Evolutionary conservation across 371 early-diverging fungal genomes (phyloP), one percentile per base, ranked within the genome.

Genomic region (Neoconidiobolus thromboides): DNA sequence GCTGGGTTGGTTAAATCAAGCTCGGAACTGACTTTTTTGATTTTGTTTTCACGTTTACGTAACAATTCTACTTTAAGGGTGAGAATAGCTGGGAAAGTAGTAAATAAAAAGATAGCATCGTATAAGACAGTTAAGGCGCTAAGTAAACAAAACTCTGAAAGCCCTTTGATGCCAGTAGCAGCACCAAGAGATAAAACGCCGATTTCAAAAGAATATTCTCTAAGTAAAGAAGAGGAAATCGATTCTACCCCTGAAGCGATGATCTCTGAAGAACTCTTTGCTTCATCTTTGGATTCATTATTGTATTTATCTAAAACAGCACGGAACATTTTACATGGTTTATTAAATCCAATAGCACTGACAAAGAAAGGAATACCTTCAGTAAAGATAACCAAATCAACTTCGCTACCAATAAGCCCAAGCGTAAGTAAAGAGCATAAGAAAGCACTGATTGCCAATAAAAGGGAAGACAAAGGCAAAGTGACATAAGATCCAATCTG

Each of bases 361-460:
- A 88, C 82, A 54, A 94, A 78, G 73, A 93, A 92, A 1, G 94
- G 94, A 65, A 91, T 80, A 14, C 90, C 89, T 68, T 93, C 91
- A 59, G 84, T 77, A 60, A 48, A 61, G 14, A 12, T 6, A 42
- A 48, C 43, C 39, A 60, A 60, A 44, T 59, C 49, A 26, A 63
- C 56, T 36, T 14, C 3, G 1, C 58, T 58, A 4, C 83, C 83
- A 7, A 88, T 68, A 26, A 76, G 64, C 64, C 78, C 76, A 40
- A 82, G 77, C 0, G 84, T 78, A 54, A 77, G 69, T 38, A 87
- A 73, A 9, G 88, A 83, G 57, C 82, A 78, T 68, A 89, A 76
- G 59, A 94, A 83, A 0, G 93, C 81, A 65, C 82, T 82, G 52
- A 84, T 53, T 5, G 50, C 64, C 6, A 65, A 67, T 39, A 72